Conservation (phyloP, 306 rosid species). For the Acacia melanoxylon region DNA sequence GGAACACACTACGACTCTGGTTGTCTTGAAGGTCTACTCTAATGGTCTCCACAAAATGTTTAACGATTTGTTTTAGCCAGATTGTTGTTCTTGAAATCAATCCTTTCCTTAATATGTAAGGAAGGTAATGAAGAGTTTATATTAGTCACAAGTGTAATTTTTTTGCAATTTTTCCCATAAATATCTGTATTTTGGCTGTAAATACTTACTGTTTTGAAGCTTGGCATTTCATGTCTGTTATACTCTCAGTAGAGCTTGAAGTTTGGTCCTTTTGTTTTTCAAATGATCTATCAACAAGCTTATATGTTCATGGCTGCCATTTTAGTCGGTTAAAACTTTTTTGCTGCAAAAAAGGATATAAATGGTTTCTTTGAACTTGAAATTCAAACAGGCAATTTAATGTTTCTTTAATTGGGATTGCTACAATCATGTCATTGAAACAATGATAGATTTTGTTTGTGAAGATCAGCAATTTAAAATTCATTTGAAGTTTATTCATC, state of each 20-base stretch:
- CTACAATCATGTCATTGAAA: not conserved
- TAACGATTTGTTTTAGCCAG: not conserved
- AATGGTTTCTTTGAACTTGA: not conserved
- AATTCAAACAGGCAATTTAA: not conserved
- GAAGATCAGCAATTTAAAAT: not conserved
- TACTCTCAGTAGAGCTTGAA: too few species aligned
- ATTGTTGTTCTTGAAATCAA: not conserved
- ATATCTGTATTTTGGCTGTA: not conserved
- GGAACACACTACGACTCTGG: not conserved
- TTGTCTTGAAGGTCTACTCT: not conserved
- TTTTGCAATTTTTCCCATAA: not conserved
- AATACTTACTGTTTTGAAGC: not conserved
- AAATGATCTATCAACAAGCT: not conserved
- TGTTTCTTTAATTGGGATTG: not conserved
- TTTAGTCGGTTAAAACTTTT: not conserved
- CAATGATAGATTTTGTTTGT: not conserved
- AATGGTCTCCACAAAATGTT: not conserved
- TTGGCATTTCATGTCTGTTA: not conserved
- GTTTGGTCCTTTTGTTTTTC: not conserved
- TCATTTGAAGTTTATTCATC: not conserved
- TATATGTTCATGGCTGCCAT: not conserved
- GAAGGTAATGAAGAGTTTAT: not conserved
- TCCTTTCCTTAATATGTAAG: not conserved
- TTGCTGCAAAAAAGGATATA: not conserved
- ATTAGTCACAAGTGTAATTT: not conserved